These are phyloP conservation scores for Picea sitchensis DNA, from an alignment of 75 land plant genomes.

Conservation along the genomic window DNA sequence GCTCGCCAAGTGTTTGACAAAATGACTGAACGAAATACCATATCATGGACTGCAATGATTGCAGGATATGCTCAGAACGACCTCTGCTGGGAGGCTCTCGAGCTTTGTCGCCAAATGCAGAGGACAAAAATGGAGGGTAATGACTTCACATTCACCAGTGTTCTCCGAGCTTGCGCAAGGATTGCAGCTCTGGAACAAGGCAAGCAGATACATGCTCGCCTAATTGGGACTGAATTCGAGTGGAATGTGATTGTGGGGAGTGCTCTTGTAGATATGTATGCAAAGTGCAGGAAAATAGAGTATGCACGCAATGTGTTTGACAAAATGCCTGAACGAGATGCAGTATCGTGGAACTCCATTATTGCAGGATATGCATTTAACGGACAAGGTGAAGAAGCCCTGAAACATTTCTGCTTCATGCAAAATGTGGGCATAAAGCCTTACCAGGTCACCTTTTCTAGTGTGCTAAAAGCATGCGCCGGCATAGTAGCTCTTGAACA, in stretches of 20 bases:
- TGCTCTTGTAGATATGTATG: conserved; percentile 62
- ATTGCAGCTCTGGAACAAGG: conserved; percentile 22
- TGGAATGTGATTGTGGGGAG: conserved; percentile 44
- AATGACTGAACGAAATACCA: conserved; percentile 11
- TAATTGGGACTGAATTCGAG: conserved; percentile 23
- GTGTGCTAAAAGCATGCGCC: conserved; percentile 40
- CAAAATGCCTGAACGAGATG: conserved; percentile 42
- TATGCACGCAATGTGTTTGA: conserved; percentile 43
- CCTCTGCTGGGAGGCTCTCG: conserved; percentile 11
- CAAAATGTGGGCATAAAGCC: conserved; percentile 30
- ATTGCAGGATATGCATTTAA: conserved; percentile 46
- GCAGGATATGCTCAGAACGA: conserved; percentile 30
- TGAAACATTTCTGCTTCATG: conserved; percentile 40
- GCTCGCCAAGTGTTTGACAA: conserved; percentile 25
- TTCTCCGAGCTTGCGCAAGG: conserved; percentile 40
- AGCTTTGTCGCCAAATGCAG: not conserved
- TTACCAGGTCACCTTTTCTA: conserved; percentile 45
- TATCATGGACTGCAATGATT: conserved; percentile 40
- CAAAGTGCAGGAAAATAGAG: conserved; percentile 47
- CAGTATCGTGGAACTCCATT: conserved; percentile 63
- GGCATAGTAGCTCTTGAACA: conserved; percentile 5
- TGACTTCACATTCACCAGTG: conserved; percentile 11
- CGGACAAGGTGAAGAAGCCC: conserved; percentile 22
- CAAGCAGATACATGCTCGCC: conserved; percentile 25
- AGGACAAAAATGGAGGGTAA: not conserved